A percentile compares a stretch with the other conserved stretches of the same genome.
These are phyloP conservation scores for Schwanniomyces yamadae DNA, from an alignment of 805 yeast genomes.

Conservation along the genomic window DNA sequence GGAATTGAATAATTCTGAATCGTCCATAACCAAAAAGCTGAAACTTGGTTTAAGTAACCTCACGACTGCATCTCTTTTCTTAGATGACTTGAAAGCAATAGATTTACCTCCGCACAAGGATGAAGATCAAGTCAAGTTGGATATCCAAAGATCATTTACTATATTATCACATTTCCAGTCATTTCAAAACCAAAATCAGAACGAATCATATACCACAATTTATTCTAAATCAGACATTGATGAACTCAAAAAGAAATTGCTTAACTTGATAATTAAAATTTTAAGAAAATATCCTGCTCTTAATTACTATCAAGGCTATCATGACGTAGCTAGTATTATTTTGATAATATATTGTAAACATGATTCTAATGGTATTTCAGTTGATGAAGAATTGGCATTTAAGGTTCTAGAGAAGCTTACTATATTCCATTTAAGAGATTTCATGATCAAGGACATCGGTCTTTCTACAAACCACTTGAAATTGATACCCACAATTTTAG, in stretches of 20 bases:
- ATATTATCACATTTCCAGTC: constrained; percentile 30
- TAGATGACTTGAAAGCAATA: constrained; percentile 20
- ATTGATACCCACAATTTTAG: constrained; percentile 63
- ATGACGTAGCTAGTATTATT: constrained; percentile 75
- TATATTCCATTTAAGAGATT: constrained; percentile 71
- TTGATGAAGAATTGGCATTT: constrained; percentile 34
- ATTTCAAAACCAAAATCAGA: constrained; percentile 12
- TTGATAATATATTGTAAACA: constrained; percentile 48
- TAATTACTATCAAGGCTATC: constrained; percentile 89
- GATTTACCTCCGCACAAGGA: constrained; percentile 57
- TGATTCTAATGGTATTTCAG: constrained; percentile 7
- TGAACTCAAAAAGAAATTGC: constrained; percentile 41
- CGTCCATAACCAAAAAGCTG: constrained; percentile 3
- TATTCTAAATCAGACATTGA: constrained; percentile 29
- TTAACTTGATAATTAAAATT: constrained; percentile 48
- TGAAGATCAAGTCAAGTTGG: constrained; percentile 76
- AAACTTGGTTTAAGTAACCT: constrained; percentile 6
- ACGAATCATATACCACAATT: constrained; percentile 32
- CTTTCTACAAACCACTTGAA: constrained; percentile 64
- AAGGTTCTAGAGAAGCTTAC: constrained; percentile 56
- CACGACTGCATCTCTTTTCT: constrained; percentile 11
- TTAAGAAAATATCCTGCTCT: constrained; percentile 61
- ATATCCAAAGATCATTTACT: constrained; percentile 70
- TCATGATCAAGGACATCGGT: constrained; percentile 69
- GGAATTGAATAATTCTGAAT: neutral